phyloP scores from a whole-genome alignment of 352 stramenopile species.

The Thalassiosira ordinaria region DNA sequence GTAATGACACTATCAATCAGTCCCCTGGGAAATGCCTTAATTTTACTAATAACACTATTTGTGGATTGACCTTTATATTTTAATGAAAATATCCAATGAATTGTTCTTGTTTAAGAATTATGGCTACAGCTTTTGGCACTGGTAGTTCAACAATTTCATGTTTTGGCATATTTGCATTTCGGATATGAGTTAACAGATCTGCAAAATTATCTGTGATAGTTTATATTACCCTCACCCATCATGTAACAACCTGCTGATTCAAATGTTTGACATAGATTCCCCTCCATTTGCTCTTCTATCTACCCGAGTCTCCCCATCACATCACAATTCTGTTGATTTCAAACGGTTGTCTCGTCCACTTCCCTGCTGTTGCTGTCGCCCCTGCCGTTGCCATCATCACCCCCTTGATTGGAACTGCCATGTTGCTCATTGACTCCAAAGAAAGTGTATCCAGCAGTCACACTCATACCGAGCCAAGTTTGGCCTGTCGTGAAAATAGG shows the following conservation, averaged over 20 bases:
- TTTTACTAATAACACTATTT: too few species aligned
- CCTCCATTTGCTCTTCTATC: neutral
- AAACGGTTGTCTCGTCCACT: neutral
- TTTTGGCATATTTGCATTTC: too few species aligned
- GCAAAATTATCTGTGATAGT: neutral
- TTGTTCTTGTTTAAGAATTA: too few species aligned
- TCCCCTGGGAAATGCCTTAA: too few species aligned
- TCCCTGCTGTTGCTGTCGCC: neutral
- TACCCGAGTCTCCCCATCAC: neutral
- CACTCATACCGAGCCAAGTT: conserved; percentile 7
- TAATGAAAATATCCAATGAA: too few species aligned
- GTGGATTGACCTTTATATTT: too few species aligned
- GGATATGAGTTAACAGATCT: too few species aligned
- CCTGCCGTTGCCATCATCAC: neutral
- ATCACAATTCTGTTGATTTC: neutral
- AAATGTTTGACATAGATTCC: neutral
- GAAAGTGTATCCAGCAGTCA: conserved; percentile 10
- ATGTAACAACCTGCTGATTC: neutral
- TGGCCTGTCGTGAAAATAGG: conserved; percentile 7
- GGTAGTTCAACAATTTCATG: too few species aligned
- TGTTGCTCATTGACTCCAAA: conserved; percentile 14
- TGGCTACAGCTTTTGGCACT: too few species aligned
- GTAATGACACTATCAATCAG: too few species aligned
- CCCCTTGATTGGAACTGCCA: neutral
- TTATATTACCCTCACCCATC: neutral